These are phyloP conservation scores for Vitis labrusca DNA, from an alignment of 164 flowering plant species.

Conservation along the genomic window DNA sequence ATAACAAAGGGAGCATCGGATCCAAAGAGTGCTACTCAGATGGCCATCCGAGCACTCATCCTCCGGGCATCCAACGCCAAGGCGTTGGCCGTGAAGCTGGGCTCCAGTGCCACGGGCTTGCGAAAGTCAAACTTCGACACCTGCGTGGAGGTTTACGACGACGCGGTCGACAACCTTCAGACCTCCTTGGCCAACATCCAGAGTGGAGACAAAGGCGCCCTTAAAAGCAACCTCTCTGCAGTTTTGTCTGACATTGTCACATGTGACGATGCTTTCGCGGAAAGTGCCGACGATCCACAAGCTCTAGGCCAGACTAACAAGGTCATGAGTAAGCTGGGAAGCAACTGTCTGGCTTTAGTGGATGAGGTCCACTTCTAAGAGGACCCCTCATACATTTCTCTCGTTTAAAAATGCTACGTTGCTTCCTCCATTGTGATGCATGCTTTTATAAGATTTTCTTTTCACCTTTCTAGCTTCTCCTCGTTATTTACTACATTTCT, in stretches of 20 bases:
- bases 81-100: conserved; percentile 1
- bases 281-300: neutral
- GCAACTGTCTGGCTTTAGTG: too few relatives aligned
- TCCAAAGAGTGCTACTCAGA: neutral
- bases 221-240: conserved; percentile 29
- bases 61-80: neutral
- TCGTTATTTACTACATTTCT: too few relatives aligned
- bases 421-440: too few relatives aligned
- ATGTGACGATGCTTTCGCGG: conserved; percentile 21
- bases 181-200: conserved; percentile 4
- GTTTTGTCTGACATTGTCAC: conserved; percentile 16
- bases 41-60: conserved; percentile 8
- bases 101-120: neutral
- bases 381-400: too few relatives aligned
- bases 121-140: neutral
- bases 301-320: neutral
- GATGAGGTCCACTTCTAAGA: too few relatives aligned
- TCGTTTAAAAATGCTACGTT: too few relatives aligned
- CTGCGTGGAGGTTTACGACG: conserved; percentile 11
- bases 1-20: too few relatives aligned
- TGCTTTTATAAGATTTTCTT: too few relatives aligned
- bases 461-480: too few relatives aligned
- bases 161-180: conserved; percentile 15
- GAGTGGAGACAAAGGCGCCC: neutral
- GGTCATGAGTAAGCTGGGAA: too few relatives aligned